Percentiles rank a stretch among this genome's conserved stretches.
These are phyloP conservation scores for Glycine soja DNA, from an alignment of 306 rosid species.

Conservation along the genomic window DNA sequence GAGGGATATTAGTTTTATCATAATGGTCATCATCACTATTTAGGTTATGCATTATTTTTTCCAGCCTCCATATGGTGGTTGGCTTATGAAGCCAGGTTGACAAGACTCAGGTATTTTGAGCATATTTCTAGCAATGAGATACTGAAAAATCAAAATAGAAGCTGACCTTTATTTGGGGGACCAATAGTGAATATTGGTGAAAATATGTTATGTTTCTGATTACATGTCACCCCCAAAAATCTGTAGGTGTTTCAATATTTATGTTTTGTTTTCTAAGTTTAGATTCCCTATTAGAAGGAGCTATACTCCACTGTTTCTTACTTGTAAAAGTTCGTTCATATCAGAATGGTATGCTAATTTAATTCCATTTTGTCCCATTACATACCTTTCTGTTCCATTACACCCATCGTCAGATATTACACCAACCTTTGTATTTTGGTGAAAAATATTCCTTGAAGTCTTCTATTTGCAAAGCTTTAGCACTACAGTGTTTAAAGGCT, in stretches of 20 bases:
- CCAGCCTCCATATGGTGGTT: constrained; percentile 18
- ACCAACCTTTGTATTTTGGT: neutral
- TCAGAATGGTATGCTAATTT: neutral
- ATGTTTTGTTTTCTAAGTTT: neutral
- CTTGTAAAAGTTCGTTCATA: neutral
- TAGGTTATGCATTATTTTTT: constrained; percentile 26
- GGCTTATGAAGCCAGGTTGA: neutral
- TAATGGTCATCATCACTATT: constrained; percentile 17
- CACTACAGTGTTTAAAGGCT: no score
- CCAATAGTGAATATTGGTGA: neutral
- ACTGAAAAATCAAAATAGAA: neutral
- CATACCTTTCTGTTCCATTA: neutral
- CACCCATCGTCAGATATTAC: neutral
- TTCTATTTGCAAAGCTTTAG: no score
- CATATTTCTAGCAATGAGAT: neutral
- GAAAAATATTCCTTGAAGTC: neutral
- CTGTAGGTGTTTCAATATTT: neutral
- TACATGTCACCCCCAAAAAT: neutral
- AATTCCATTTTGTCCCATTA: neutral
- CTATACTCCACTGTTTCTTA: neutral
- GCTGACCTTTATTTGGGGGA: neutral
- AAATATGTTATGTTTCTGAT: neutral
- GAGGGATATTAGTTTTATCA: neutral
- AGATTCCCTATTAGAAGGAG: neutral
- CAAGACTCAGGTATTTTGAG: neutral